A percentile compares a stretch with the other conserved stretches of the same genome.
Evolutionary conservation across 176 grass and related monocot species (phyloP).

Genomic region (Microstegium vimineum): DNA sequence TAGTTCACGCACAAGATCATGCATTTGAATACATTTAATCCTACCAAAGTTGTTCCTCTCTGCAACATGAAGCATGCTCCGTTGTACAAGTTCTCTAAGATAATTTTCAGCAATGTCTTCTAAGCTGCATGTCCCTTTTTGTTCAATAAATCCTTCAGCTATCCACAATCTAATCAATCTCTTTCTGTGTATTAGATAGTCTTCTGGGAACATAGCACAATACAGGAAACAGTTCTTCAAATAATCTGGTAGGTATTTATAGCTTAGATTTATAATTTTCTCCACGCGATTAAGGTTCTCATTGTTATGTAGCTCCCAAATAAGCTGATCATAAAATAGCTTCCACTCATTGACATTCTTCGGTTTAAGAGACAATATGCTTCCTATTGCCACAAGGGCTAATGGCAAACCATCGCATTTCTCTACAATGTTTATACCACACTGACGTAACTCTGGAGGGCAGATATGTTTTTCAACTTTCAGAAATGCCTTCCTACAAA

Average conservation of each 20-base stretch:
- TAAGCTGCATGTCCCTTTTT: slow-evolving; percentile 12
- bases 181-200: slow-evolving; percentile 17
- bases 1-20: slow-evolving; percentile 39
- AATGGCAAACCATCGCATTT: slow-evolving; percentile 36
- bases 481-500: slow-evolving; percentile 33
- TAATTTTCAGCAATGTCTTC: slow-evolving; percentile 50
- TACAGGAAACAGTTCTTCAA: slow-evolving; percentile 53
- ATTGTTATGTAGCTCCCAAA: slow-evolving; percentile 30
- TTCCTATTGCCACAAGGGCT: slow-evolving; percentile 37
- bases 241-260: slow-evolving; percentile 21
- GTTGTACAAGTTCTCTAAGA: slow-evolving; percentile 10
- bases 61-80: slow-evolving; percentile 42
- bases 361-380: neutral
- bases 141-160: slow-evolving; percentile 41
- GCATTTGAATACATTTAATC: slow-evolving; percentile 20
- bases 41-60: slow-evolving; percentile 13
- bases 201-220: slow-evolving; percentile 52
- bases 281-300: neutral
- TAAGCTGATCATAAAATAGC: slow-evolving; percentile 13
- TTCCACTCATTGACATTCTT: slow-evolving; percentile 25
- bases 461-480: slow-evolving; percentile 6
- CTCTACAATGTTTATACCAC: neutral
- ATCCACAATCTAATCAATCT: slow-evolving; percentile 46
- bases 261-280: slow-evolving; percentile 46
- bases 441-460: neutral